Base-by-base conservation (phyloP, 1,284 basidiomycete species). In the Puccinia hordei region DNA sequence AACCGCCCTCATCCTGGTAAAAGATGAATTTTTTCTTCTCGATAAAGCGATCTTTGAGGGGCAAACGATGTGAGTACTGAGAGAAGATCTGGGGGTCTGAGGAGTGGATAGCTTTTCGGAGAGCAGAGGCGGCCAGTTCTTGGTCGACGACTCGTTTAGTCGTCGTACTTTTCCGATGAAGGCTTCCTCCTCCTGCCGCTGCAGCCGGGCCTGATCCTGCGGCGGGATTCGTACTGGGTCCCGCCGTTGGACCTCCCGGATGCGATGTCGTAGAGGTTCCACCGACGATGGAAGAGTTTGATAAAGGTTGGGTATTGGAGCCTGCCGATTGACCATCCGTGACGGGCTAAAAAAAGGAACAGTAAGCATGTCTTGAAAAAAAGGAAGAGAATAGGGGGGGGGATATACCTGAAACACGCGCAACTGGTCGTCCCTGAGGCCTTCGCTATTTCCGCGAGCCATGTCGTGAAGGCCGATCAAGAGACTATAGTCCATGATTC, bases 1-100 rank as follows among this genome's bases (percentile, higher is more conserved):
- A 86, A 0, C 97, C 96, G 33, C 95, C 95, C 84, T 99, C 97
- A 85, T 99, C 95, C 84, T 96, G 93, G 85, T 98, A 98, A 87
- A 98, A 99, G 51, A 97, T 86, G 85, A 96, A 95, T 82, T 94
- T 90, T 68, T 91, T 89, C 33, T 93, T 89, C 83, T 97, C 94
- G 17, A 27, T 65, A 0, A 87, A 81, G 87, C 89, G 89, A 81
- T 90, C 89, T 69, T 89, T 89, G 41, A 87, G 86, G 0, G 93
- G 93, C 17, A 95, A 87, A n/a, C 61, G 10, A 82, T 90, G 89
- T 69, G 91, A 87, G 5, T 89, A 88, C 24, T 88, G 88, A 3
- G 89, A 90, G 44, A 95, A 88, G 4, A 89, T 88, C 84, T 94
- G 91, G 0, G 92, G 91, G 84, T 95, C 93, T 1, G 92, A 92